These are phyloP conservation scores for Setomelanomma holmii DNA, from an alignment of 2,329 filamentous ascomycete genomes.

Conservation along the genomic window DNA sequence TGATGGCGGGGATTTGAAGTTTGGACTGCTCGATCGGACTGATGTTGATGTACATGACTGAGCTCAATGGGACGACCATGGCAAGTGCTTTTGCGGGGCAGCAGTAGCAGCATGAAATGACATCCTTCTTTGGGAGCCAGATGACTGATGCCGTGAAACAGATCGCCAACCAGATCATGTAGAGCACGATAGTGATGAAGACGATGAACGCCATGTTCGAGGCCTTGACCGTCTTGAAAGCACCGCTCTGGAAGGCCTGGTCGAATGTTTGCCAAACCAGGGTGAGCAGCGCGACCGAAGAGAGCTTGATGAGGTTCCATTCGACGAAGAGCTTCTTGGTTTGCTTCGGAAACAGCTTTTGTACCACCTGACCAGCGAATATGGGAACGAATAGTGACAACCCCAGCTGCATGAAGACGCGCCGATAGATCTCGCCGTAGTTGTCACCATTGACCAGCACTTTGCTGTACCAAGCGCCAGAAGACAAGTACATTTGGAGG, in stretches of 20 bases:
- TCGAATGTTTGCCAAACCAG: conserved; percentile 72
- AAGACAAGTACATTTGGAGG: conserved; percentile 67
- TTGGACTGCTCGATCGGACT: conserved; percentile 63
- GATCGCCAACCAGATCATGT: conserved; percentile 67
- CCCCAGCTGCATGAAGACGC: conserved; percentile 72
- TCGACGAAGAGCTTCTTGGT: conserved; percentile 62
- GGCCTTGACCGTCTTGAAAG: conserved; percentile 64
- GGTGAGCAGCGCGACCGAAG: conserved; percentile 55
- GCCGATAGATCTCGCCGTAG: conserved; percentile 67
- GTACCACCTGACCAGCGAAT: conserved; percentile 66
- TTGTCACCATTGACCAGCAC: conserved; percentile 61
- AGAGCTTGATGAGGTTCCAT: conserved; percentile 55
- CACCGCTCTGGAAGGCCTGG: conserved; percentile 69
- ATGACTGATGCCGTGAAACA: conserved; percentile 63
- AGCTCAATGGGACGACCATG: conserved; percentile 71
- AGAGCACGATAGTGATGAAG: conserved; percentile 71
- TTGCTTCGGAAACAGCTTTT: conserved; percentile 62
- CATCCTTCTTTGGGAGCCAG: conserved; percentile 66
- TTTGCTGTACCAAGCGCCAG: conserved; percentile 61
- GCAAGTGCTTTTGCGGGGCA: conserved; percentile 76
- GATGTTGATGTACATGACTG: conserved; percentile 70
- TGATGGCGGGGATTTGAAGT: conserved; percentile 68
- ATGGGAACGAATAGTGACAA: conserved; percentile 72
- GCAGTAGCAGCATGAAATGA: conserved; percentile 76
- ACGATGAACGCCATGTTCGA: conserved; percentile 71